phyloP scores from a whole-genome alignment of 371 early-diverging fungal genomes.

The Lichtheimia ornata region DNA sequence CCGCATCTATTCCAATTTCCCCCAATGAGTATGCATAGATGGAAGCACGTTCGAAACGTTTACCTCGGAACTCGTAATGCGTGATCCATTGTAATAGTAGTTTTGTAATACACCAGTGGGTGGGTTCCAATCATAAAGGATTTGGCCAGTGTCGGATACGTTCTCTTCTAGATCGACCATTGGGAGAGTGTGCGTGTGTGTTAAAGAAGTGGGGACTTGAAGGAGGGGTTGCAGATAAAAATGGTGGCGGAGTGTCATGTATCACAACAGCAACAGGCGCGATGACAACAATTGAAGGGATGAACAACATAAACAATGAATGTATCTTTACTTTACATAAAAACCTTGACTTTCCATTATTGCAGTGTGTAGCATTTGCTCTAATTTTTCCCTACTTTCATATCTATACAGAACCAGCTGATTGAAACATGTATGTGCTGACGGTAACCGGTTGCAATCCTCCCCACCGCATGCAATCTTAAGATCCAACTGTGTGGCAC shows the following conservation, averaged over 20 bases:
- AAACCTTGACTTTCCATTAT: slow-evolving; percentile 91
- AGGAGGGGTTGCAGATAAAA: not conserved
- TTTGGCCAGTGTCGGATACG: slow-evolving; percentile 18
- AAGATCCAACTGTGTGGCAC: slow-evolving; percentile 75
- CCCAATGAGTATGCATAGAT: not conserved
- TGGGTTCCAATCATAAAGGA: slow-evolving; percentile 46
- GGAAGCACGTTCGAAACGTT: not conserved
- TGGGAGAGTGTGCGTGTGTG: not conserved
- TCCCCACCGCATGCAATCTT: slow-evolving; percentile 81
- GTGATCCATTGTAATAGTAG: slow-evolving; percentile 30
- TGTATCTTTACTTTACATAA: slow-evolving; percentile 65
- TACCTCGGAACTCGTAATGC: slow-evolving; percentile 34
- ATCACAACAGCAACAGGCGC: not conserved
- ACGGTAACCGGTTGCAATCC: slow-evolving; percentile 76
- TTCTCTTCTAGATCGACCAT: slow-evolving; percentile 14
- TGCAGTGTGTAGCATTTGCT: slow-evolving; percentile 79
- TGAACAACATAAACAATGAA: too few species aligned
- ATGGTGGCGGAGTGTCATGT: not conserved
- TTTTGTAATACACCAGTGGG: slow-evolving; percentile 32
- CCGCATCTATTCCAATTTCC: slow-evolving; percentile 18
- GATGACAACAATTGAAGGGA: not conserved
- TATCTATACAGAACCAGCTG: slow-evolving; percentile 88
- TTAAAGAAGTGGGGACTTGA: not conserved
- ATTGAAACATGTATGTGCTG: slow-evolving; percentile 98
- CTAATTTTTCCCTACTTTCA: slow-evolving; percentile 74